A percentile compares a stretch with the other conserved stretches of the same genome.
Conservation (phyloP, 2,329 filamentous ascomycete species). For the Fusarium sp. region DNA sequence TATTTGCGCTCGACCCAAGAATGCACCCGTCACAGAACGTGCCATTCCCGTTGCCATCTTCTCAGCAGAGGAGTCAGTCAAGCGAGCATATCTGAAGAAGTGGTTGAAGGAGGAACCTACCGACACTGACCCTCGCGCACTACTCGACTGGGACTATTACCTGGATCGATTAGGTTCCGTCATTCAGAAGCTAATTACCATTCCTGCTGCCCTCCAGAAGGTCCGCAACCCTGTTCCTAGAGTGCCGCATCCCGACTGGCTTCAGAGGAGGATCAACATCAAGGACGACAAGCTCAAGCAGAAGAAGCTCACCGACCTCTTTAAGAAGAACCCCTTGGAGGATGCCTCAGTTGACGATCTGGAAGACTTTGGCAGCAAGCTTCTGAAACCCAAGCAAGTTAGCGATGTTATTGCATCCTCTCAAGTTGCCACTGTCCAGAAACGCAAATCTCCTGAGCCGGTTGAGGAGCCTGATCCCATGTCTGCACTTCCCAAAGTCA, state of each 20-base stretch:
- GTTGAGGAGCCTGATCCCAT: conserved; percentile 79
- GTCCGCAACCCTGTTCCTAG: conserved; percentile 93
- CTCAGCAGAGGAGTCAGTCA: conserved; percentile 88
- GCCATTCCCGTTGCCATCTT: conserved; percentile 97
- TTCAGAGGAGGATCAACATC: conserved; percentile 90
- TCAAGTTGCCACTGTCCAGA: conserved; percentile 64
- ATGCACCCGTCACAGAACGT: conserved; percentile 92
- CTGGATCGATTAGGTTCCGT: conserved; percentile 94
- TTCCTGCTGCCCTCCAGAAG: conserved; percentile 95
- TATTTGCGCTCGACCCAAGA: conserved; percentile 87
- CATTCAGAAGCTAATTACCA: conserved; percentile 98
- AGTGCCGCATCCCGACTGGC: conserved; percentile 95
- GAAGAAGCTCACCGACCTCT: conserved; percentile 95
- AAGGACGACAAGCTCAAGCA: conserved; percentile 99
- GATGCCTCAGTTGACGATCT: conserved; percentile 79
- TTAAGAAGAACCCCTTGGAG: conserved; percentile 72
- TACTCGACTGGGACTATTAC: conserved; percentile 98
- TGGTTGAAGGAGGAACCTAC: conserved; percentile 94
- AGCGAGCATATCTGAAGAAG: conserved; percentile 89
- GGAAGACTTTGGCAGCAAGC: conserved; percentile 81
- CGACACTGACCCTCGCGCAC: conserved; percentile 87
- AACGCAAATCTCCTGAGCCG: conserved; percentile 79
- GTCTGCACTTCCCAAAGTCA: conserved; percentile 80
- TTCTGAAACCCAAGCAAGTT: conserved; percentile 73
- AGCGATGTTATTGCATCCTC: conserved; percentile 67